Conservation (phyloP, 1,139 yeast species). For the Saccharomycopsis hybrid region DNA sequence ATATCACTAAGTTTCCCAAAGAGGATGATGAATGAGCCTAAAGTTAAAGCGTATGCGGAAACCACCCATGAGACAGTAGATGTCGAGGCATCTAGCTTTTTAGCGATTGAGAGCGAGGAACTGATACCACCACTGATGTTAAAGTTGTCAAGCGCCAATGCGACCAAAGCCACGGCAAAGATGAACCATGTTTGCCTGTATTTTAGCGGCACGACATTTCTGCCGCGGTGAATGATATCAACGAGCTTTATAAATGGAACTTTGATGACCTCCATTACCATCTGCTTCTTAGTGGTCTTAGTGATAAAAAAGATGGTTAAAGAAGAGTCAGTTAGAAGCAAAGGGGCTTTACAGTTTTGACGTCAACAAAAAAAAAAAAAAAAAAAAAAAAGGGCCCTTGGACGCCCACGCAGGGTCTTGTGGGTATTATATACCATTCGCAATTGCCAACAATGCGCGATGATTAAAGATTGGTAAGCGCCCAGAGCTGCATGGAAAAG, state of each 20-base stretch:
- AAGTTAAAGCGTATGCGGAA: slow-evolving; percentile 32
- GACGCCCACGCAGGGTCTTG: too few relatives aligned
- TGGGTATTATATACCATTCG: too few relatives aligned
- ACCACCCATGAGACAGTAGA: slow-evolving; percentile 30
- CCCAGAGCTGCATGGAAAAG: too few relatives aligned
- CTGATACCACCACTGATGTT: slow-evolving; percentile 28
- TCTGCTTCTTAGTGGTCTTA: too few relatives aligned
- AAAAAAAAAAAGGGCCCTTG: too few relatives aligned
- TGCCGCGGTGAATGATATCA: neutral
- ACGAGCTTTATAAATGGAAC: neutral
- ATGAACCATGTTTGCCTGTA: neutral
- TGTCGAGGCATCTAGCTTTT: slow-evolving; percentile 24
- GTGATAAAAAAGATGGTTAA: too few relatives aligned
- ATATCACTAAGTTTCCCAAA: slow-evolving; percentile 32
- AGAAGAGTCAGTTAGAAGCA: too few relatives aligned
- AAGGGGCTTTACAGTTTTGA: too few relatives aligned
- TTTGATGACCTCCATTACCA: neutral
- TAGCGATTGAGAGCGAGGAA: slow-evolving; percentile 25
- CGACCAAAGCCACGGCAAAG: neutral
- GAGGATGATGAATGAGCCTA: slow-evolving; percentile 32
- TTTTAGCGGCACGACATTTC: neutral
- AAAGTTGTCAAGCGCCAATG: slow-evolving; percentile 14
- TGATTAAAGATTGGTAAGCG: too few relatives aligned
- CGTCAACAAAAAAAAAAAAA: too few relatives aligned
- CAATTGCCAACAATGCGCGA: too few relatives aligned